Evolutionary conservation across 768 basidiomycete genomes (phyloP), one percentile per base, ranked within the genome.

Genomic region (Trametes villosa): DNA sequence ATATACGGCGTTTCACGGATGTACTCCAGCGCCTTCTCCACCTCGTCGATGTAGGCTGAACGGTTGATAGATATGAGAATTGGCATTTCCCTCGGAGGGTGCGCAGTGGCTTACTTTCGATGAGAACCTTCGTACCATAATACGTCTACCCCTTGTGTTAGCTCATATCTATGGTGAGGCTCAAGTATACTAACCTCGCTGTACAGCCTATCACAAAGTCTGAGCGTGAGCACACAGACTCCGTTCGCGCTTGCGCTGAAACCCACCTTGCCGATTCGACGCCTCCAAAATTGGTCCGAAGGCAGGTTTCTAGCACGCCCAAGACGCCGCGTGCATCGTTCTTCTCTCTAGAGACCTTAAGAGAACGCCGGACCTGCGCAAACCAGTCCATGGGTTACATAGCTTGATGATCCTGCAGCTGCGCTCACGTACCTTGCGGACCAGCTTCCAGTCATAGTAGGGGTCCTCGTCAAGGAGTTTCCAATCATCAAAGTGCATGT

Each of bases 221-320:
- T 60, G 12, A 29, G 18, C 40, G 24, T 20, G 11, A 12, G 45
- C 13, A 7, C n/a, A 6, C 15, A 3, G 51, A n/a, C 17, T 26
- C 12, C 20, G n/a, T 26, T 20, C 42, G 22, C n/a, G 12, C 31
- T 30, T 20, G 18, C 50, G 11, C 1, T 9, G 12, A 29, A 18
- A 33, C 66, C 57, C 60, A 87, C 89, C 89, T 86, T 11, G 88
- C 75, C 34, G 91, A 92, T 75, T 97, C 96, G 4, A 92, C 86
- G 0, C 92, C 97, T 15, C 92, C 97, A 76, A 98, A 99, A 72
- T 97, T 98, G 24, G 86, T 83, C 54, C 95, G 82, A 44, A 98
- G 83, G 65, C 93, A 97, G 0, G 93, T 92, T 68, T 96, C 94
- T 34, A 99, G 76, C 0, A 98, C 91, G 4, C 93, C 95, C 44